A percentile compares a stretch with the other conserved stretches of the same genome.
These are phyloP conservation scores for Eucommia ulmoides DNA, from an alignment of 257 asterid species.

Conservation along the genomic window DNA sequence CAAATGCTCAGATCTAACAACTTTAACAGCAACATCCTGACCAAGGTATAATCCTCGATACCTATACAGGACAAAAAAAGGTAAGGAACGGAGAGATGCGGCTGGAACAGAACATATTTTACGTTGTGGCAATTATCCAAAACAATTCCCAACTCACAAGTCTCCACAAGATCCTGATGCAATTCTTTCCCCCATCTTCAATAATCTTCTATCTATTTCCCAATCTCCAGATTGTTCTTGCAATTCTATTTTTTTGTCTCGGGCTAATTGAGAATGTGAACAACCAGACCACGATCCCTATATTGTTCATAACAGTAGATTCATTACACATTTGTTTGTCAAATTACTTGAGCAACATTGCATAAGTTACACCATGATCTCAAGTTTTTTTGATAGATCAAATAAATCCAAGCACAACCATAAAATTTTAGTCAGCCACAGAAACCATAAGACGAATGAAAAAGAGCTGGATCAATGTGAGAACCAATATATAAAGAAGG, in stretches of 20 bases:
- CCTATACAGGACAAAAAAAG: slow-evolving; percentile 25
- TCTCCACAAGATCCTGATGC: slow-evolving; percentile 90
- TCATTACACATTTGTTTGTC: not conserved
- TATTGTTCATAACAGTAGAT: slow-evolving; percentile 11
- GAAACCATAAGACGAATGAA: not conserved
- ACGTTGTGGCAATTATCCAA: slow-evolving; percentile 1
- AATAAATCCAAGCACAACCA: not conserved
- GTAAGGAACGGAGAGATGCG: not conserved
- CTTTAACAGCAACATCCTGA: slow-evolving; percentile 75
- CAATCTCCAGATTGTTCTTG: slow-evolving; percentile 38
- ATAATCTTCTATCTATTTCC: slow-evolving; percentile 67
- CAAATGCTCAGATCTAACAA: slow-evolving; percentile 71
- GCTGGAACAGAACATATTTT: slow-evolving; percentile 7
- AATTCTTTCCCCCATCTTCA: slow-evolving; percentile 70
- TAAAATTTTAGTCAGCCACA: not conserved
- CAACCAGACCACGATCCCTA: slow-evolving; percentile 77
- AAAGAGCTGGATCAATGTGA: no score
- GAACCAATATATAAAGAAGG: no score
- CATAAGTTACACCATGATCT: not conserved
- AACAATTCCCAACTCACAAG: slow-evolving; percentile 43
- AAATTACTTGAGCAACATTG: no score
- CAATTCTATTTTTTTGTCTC: slow-evolving; percentile 28
- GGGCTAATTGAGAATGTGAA: slow-evolving; percentile 29
- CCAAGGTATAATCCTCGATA: slow-evolving; percentile 68
- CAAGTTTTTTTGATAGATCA: no score